Percentiles rank a stretch among this genome's conserved stretches.
These are phyloP conservation scores for Thermochaetoides dissita DNA, from an alignment of 2,329 filamentous ascomycete genomes.

Conservation along the genomic window DNA sequence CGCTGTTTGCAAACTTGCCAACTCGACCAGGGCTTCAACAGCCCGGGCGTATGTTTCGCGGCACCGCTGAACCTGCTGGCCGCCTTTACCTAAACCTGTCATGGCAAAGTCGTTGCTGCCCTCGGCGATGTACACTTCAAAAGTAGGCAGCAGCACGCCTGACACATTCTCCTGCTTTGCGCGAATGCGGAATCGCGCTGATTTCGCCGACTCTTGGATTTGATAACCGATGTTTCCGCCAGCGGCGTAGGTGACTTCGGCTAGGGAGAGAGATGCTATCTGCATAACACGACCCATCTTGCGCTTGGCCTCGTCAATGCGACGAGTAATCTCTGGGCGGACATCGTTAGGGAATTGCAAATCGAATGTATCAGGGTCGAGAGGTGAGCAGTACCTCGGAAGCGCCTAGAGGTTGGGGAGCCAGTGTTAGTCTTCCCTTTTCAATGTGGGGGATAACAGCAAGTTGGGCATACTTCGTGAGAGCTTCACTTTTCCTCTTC, in stretches of 20 bases:
- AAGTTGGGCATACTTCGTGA: slow-evolving; percentile 66
- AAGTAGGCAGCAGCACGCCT: slow-evolving; percentile 83
- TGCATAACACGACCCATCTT: slow-evolving; percentile 99
- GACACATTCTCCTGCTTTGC: slow-evolving; percentile 98
- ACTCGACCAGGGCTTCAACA: slow-evolving; percentile 87
- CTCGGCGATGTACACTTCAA: slow-evolving; percentile 81
- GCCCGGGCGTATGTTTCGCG: slow-evolving; percentile 91
- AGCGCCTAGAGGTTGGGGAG: slow-evolving; percentile 44
- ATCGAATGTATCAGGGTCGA: no score
- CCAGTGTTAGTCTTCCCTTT: slow-evolving; percentile 7
- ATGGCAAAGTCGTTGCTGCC: slow-evolving; percentile 91
- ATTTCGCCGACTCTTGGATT: slow-evolving; percentile 88
- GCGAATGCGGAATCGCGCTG: slow-evolving; percentile 80
- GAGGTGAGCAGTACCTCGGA: slow-evolving; percentile 51
- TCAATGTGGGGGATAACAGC: background rate
- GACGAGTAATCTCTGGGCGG: slow-evolving; percentile 68
- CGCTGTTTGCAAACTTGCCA: slow-evolving; percentile 87
- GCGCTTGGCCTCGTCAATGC: slow-evolving; percentile 96
- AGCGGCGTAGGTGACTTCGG: slow-evolving; percentile 93
- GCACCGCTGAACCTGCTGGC: slow-evolving; percentile 89
- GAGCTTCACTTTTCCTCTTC: slow-evolving; percentile 93
- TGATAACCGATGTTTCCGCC: slow-evolving; percentile 94
- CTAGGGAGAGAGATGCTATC: slow-evolving; percentile 92
- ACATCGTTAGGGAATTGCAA: no score
- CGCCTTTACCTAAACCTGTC: slow-evolving; percentile 90